Conservation (phyloP, 768 basidiomycete species). For the Paxillus involutus region DNA sequence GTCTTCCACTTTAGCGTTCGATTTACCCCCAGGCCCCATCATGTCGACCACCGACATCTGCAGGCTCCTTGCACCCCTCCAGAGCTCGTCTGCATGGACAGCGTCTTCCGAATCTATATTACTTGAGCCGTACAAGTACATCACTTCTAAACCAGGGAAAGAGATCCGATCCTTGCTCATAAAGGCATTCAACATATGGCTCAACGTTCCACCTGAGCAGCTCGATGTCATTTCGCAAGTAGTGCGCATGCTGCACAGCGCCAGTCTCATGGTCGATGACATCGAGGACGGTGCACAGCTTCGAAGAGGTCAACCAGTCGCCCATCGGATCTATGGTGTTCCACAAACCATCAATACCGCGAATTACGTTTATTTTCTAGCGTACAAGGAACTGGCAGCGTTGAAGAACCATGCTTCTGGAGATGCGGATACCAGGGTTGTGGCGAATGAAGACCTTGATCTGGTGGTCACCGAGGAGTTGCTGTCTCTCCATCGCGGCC, state of each 20-base stretch:
- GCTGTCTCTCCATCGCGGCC: conserved; percentile 88
- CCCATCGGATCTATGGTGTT: conserved; percentile 94
- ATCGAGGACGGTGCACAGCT: conserved; percentile 91
- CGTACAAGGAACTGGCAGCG: conserved; percentile 71
- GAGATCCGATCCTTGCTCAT: conserved; percentile 88
- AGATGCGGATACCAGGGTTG: conserved; percentile 5
- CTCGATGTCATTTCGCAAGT: conserved; percentile 74
- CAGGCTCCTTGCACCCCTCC: conserved; percentile 18
- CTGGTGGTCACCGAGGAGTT: conserved; percentile 50
- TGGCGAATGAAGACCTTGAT: conserved; percentile 81
- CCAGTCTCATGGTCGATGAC: conserved; percentile 93
- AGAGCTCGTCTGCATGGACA: conserved; percentile 28
- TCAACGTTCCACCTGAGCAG: conserved; percentile 73
- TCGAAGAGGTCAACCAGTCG: conserved; percentile 80
- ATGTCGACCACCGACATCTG: conserved; percentile 13
- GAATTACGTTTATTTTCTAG: conserved; percentile 96
- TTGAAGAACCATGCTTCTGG: conserved; percentile 9
- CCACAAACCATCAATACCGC: conserved; percentile 98
- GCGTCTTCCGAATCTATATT: conserved; percentile 40
- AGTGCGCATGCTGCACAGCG: conserved; percentile 93
- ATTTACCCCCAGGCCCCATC: no score
- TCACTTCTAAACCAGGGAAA: conserved; percentile 84
- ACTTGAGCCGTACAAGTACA: conserved; percentile 87
- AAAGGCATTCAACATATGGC: conserved; percentile 92
- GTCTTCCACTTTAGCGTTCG: no score